phyloP scores from a whole-genome alignment of 129 eudicot species.

The Gnaphalium uliginosum region DNA sequence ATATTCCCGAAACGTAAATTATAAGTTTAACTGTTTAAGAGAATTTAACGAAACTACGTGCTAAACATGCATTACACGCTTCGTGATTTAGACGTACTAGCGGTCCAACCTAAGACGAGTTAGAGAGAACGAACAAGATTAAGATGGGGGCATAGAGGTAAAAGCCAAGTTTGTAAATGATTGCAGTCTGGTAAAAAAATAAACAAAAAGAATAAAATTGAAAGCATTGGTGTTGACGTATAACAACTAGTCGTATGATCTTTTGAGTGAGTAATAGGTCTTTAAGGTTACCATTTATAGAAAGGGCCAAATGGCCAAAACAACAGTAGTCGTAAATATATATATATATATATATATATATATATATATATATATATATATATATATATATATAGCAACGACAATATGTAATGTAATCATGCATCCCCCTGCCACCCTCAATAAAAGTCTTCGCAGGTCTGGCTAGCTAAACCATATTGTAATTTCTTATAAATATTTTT shows the following conservation, averaged over 20 bases:
- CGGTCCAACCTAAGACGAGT: no score
- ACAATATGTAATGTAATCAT: conserved; percentile 26
- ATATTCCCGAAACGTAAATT: no score
- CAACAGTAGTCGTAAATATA: no score
- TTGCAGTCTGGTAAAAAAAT: conserved; percentile 2
- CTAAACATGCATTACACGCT: no score
- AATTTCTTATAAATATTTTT: no score
- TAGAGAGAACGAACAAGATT: background rate
- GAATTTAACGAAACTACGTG: no score
- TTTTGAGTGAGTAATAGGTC: conserved; percentile 4
- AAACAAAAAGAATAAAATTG: background rate
- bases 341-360: no score
- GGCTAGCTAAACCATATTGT: background rate
- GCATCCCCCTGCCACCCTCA: conserved; percentile 15
- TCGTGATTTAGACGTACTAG: no score
- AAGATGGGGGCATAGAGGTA: conserved; percentile 2
- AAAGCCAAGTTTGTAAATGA: conserved; percentile 12
- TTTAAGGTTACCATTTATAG: conserved; percentile 33
- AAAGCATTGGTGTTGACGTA: conserved; percentile 45
- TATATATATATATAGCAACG: conserved; percentile 24
- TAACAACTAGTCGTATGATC: conserved; percentile 33
- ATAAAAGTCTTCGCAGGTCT: conserved; percentile 22
- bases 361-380: no score
- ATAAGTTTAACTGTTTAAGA: no score
- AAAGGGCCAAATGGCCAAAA: conserved; percentile 10